These are phyloP conservation scores for Eustoma russellianum DNA, from an alignment of 257 asterid genomes.

Conservation along the genomic window DNA sequence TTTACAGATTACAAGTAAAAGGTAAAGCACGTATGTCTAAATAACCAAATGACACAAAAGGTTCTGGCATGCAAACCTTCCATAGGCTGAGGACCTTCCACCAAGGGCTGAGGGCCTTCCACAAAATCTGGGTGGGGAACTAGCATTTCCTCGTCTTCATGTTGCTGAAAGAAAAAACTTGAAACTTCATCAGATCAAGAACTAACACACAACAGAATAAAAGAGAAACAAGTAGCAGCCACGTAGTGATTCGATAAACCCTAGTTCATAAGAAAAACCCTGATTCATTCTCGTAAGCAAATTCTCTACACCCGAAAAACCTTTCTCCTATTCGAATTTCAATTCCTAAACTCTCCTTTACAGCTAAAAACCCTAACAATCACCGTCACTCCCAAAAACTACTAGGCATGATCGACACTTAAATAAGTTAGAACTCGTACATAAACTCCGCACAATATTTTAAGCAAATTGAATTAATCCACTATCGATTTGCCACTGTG, in stretches of 20 bases:
- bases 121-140: constrained; percentile 74
- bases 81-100: constrained; percentile 96
- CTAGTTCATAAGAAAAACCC: constrained; percentile 7
- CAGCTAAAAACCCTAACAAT: constrained; percentile 60
- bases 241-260: constrained; percentile 32
- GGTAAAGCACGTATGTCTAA: neutral
- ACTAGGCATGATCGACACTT: constrained; percentile 4
- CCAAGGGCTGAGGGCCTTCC: constrained; percentile 77
- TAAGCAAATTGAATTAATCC: constrained; percentile 8
- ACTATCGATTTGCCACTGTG: too few species aligned
- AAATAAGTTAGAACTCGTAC: neutral
- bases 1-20: too few species aligned
- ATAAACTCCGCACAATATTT: constrained; percentile 7
- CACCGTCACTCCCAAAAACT: constrained; percentile 16
- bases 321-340: constrained; percentile 1
- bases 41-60: neutral
- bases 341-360: constrained; percentile 22
- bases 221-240: neutral
- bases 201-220: neutral
- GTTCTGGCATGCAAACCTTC: constrained; percentile 48
- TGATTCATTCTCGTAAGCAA: constrained; percentile 5
- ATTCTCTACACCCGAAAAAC: constrained; percentile 11
- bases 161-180: constrained; percentile 44
- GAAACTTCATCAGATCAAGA: neutral
- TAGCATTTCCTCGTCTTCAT: constrained; percentile 89